Evolutionary conservation across 441 rosid species (phyloP).

Genomic region (Macaranga tanarius): DNA sequence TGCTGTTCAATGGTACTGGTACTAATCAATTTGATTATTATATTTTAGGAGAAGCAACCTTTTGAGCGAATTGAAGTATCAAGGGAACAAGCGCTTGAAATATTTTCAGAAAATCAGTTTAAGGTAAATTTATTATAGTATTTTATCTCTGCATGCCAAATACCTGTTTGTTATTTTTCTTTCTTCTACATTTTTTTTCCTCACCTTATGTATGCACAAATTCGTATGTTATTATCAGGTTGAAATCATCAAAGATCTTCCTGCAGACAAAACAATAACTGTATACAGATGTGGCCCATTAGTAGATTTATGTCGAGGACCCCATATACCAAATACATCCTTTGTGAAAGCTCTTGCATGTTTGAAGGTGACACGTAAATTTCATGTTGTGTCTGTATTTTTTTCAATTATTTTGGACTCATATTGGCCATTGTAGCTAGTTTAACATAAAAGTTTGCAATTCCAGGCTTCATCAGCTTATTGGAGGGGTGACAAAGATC

Average conservation of each 20-base stretch:
- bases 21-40: not conserved
- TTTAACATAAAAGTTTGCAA: conserved; percentile 19
- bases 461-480: conserved; percentile 96
- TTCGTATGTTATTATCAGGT: conserved; percentile 45
- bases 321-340: conserved; percentile 97
- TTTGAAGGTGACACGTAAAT: conserved; percentile 60
- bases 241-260: conserved; percentile 86
- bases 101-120: conserved; percentile 86
- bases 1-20: not conserved
- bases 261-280: conserved; percentile 85
- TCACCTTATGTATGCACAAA: not conserved
- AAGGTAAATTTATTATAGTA: conserved; percentile 53
- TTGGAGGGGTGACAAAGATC: conserved; percentile 87
- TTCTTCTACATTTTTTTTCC: conserved; percentile 15
- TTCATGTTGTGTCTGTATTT: conserved; percentile 16
- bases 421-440: conserved; percentile 14
- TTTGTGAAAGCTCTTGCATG: conserved; percentile 93
- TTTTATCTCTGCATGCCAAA: not conserved
- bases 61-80: conserved; percentile 98
- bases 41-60: conserved; percentile 78
- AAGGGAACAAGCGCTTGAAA: conserved; percentile 79
- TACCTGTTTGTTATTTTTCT: not conserved
- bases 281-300: conserved; percentile 97
- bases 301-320: conserved; percentile 97
- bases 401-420: not conserved